Evolutionary conservation across 345 rosid genomes (phyloP).

Genomic region (Corymbia maculata): DNA sequence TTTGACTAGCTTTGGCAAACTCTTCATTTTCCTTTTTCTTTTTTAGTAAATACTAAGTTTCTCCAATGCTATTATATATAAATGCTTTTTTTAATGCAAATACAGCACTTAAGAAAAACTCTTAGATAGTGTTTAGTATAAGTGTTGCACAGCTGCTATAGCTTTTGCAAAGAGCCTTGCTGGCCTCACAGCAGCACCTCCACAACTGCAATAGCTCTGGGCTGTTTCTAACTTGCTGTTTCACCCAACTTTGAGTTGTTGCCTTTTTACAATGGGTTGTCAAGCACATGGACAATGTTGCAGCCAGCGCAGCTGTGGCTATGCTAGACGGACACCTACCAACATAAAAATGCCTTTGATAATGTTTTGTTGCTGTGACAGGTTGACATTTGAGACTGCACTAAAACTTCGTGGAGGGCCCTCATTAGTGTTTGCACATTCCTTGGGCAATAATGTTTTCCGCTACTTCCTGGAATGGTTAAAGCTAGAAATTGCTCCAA

Average conservation of each 20-base stretch:
- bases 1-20: neutral
- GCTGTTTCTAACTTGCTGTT: neutral
- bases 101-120: neutral
- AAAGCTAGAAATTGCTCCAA: constrained; percentile 97
- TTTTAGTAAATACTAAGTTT: neutral
- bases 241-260: neutral
- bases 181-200: neutral
- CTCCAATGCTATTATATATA: neutral
- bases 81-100: neutral
- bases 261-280: neutral
- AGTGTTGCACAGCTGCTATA: neutral
- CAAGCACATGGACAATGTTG: neutral
- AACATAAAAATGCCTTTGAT: neutral
- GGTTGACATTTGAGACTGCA: constrained; percentile 95
- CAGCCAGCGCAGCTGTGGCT: neutral
- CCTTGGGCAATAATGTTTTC: constrained; percentile 91
- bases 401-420: constrained; percentile 91
- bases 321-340: neutral
- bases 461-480: constrained; percentile 98
- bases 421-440: constrained; percentile 90
- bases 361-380: constrained; percentile 11
- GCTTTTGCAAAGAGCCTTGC: neutral
- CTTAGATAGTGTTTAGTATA: neutral
- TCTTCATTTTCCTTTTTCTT: neutral
- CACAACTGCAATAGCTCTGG: neutral